A percentile compares a stretch with the other conserved stretches of the same genome.
Evolutionary conservation across 2,329 filamentous ascomycete genomes (phyloP).

Genomic region (Talaromyces sp.): DNA sequence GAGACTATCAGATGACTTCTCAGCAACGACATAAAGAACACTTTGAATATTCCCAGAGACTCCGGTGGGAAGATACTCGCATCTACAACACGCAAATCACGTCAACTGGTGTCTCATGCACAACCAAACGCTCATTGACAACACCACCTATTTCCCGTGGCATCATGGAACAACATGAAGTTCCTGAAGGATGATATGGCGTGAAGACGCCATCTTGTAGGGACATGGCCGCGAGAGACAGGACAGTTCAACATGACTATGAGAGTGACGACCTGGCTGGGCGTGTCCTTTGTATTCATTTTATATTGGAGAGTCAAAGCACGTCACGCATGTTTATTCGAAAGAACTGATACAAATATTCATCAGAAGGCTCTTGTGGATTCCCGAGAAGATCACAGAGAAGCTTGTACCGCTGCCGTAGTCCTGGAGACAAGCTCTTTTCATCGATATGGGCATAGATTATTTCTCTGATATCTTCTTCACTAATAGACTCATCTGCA

Average conservation of each 20-base stretch:
- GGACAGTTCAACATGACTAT: conserved; percentile 8
- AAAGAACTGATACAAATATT: conserved; percentile 6
- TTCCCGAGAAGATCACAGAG: conserved; percentile 1
- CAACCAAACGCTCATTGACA: conserved; percentile 22
- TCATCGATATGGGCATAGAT: not conserved
- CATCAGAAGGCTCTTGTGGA: conserved; percentile 3
- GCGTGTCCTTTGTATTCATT: not conserved
- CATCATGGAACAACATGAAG: conserved; percentile 31
- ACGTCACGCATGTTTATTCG: conserved; percentile 5
- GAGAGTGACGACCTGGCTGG: conserved; percentile 8
- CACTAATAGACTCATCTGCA: not conserved
- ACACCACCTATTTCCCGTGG: conserved; percentile 24
- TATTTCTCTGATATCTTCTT: not conserved
- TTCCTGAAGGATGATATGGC: conserved; percentile 25
- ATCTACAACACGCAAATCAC: conserved; percentile 54
- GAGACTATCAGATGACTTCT: conserved; percentile 26
- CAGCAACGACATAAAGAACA: conserved; percentile 31
- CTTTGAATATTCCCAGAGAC: conserved; percentile 32
- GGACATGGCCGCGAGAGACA: conserved; percentile 10
- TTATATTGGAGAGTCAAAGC: not conserved
- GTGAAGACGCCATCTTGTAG: conserved; percentile 50
- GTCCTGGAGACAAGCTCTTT: not conserved
- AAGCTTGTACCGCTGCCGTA: conserved; percentile 5
- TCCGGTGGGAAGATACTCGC: conserved; percentile 30
- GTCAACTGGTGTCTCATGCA: conserved; percentile 28